phyloP scores from a whole-genome alignment of 306 rosid species.

The Fragaria iinumae region DNA sequence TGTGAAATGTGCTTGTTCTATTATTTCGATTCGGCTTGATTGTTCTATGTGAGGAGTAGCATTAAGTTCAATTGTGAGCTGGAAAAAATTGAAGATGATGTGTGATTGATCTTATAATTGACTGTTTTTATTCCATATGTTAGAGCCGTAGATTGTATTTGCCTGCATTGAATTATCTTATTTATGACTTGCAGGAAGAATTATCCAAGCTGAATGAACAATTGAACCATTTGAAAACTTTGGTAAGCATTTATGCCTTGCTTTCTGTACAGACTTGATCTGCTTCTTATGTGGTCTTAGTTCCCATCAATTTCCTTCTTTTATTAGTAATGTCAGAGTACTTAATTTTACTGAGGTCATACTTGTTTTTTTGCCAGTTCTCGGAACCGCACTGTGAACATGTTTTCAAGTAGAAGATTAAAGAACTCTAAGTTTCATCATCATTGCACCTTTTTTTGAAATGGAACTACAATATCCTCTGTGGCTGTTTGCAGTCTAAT shows the following conservation, averaged over 20 bases:
- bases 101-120: neutral
- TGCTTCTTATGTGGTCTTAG: slow-evolving; percentile 8
- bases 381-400: neutral
- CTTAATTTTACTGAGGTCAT: neutral
- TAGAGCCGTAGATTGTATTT: neutral
- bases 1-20: neutral
- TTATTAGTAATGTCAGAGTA: neutral
- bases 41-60: neutral
- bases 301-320: neutral
- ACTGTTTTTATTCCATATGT: slow-evolving; percentile 4
- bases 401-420: neutral
- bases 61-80: neutral
- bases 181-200: slow-evolving; percentile 64
- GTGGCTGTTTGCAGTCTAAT: neutral
- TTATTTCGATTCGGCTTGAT: neutral
- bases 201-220: slow-evolving; percentile 47
- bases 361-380: neutral
- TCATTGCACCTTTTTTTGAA: neutral
- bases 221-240: slow-evolving; percentile 40
- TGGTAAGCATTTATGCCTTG: slow-evolving; percentile 53
- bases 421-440: neutral
- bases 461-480: neutral
- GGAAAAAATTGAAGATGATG: neutral
- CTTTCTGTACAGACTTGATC: slow-evolving; percentile 15
- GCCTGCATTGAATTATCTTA: slow-evolving; percentile 17